These are phyloP conservation scores for Simplicillium sp. DNA, from an alignment of 2,329 filamentous ascomycete genomes.

Conservation along the genomic window DNA sequence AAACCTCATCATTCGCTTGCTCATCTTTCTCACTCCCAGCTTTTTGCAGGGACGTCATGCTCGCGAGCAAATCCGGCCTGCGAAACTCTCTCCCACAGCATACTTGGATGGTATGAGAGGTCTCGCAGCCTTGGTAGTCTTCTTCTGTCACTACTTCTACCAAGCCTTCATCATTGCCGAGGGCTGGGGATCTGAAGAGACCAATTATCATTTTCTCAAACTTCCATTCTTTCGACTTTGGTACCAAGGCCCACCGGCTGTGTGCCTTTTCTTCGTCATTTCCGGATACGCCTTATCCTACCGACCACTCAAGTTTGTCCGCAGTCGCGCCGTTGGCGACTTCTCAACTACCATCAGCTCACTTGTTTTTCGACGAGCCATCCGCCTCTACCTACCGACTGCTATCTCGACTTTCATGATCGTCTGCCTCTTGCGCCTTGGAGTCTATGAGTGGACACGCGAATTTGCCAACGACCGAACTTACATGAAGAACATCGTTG, in stretches of 20 bases:
- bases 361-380: constrained; percentile 38
- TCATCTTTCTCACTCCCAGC: constrained; percentile 41
- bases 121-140: constrained; percentile 44
- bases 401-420: constrained; percentile 40
- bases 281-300: constrained; percentile 40
- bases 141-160: constrained; percentile 48
- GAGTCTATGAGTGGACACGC: constrained; percentile 38
- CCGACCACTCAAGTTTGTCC: constrained; percentile 22
- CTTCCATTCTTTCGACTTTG: constrained; percentile 44
- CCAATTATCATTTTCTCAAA: constrained; percentile 37
- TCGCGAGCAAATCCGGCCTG: constrained; percentile 28
- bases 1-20: constrained; percentile 24
- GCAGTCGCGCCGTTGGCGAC: constrained; percentile 20
- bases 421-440: constrained; percentile 31
- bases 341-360: constrained; percentile 37
- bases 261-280: constrained; percentile 52
- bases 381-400: constrained; percentile 43
- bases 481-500: constrained; percentile 38
- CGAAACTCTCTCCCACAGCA: constrained; percentile 39
- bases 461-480: constrained; percentile 31
- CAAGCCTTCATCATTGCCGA: constrained; percentile 41
- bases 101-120: constrained; percentile 51
- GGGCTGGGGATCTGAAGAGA: constrained; percentile 34
- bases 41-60: constrained; percentile 36
- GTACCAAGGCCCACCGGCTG: constrained; percentile 46